phyloP scores from a whole-genome alignment of 1,139 yeast genomes.

The Wickerhamiella pararugosa region DNA sequence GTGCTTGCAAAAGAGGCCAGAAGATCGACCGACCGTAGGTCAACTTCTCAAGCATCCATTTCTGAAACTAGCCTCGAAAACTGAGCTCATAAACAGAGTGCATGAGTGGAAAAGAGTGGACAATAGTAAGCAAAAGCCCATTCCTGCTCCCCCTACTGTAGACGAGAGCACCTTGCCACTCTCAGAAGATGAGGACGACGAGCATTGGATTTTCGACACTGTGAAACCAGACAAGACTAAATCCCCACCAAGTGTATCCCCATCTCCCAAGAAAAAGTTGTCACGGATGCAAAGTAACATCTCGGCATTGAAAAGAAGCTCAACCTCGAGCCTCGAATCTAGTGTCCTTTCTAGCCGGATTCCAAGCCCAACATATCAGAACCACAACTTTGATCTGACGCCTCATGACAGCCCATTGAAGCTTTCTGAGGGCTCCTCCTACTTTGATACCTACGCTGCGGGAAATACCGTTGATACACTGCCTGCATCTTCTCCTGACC shows the following conservation, averaged over 20 bases:
- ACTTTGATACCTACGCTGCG: conserved; percentile 8
- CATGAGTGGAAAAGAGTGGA: conserved; percentile 9
- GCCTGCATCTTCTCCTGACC: conserved; percentile 1
- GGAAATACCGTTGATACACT: not conserved
- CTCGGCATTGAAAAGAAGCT: not conserved
- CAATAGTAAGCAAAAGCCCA: conserved; percentile 11
- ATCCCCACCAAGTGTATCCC: not conserved
- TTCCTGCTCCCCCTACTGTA: conserved; percentile 15
- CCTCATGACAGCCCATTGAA: not conserved
- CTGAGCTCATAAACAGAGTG: conserved; percentile 19
- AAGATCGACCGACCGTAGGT: conserved; percentile 40
- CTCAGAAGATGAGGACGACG: conserved; percentile 18
- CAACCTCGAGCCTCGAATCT: not conserved
- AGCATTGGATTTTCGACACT: conserved; percentile 29
- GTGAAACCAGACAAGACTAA: conserved; percentile 17
- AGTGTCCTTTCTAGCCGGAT: conserved; percentile 6
- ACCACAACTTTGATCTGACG: conserved; percentile 7
- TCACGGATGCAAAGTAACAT: conserved; percentile 4
- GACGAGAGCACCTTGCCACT: conserved; percentile 3
- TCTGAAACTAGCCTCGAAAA: conserved; percentile 32
- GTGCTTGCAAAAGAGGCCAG: conserved; percentile 53
- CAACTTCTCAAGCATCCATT: conserved; percentile 48
- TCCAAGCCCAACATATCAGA: conserved; percentile 5
- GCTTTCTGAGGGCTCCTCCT: conserved; percentile 7
- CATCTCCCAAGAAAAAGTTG: conserved; percentile 3